These are phyloP conservation scores for Hymenoscyphus fraxineus DNA, from an alignment of 2,329 filamentous ascomycete species.

Conservation along the genomic window DNA sequence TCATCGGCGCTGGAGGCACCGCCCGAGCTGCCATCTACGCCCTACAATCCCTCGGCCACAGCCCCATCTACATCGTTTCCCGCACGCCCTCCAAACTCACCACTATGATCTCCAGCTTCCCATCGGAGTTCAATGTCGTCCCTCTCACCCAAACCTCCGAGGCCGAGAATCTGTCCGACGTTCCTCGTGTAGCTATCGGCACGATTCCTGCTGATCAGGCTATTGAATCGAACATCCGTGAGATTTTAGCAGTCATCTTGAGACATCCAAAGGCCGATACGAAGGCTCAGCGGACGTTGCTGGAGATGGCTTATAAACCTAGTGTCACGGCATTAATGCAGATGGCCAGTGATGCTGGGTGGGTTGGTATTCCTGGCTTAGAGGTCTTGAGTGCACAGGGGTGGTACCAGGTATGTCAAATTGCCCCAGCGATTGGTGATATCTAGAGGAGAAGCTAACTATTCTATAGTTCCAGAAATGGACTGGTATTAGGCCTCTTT, in stretches of 20 bases:
- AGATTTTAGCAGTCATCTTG: slow-evolving; percentile 57
- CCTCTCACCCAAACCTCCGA: slow-evolving; percentile 54
- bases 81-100: slow-evolving; percentile 67
- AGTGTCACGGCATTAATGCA: slow-evolving; percentile 78
- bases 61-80: slow-evolving; percentile 82
- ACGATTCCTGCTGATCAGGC: slow-evolving; percentile 88
- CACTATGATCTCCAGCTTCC: slow-evolving; percentile 68
- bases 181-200: slow-evolving; percentile 73
- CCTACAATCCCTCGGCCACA: slow-evolving; percentile 76
- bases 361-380: slow-evolving; percentile 79
- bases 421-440: slow-evolving; percentile 8
- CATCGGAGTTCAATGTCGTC: slow-evolving; percentile 64
- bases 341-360: slow-evolving; percentile 71
- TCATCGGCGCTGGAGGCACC: slow-evolving; percentile 89
- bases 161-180: slow-evolving; percentile 45
- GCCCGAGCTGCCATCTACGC: slow-evolving; percentile 88
- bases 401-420: slow-evolving; percentile 68
- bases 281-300: slow-evolving; percentile 52
- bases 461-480: slow-evolving; percentile 68
- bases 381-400: slow-evolving; percentile 88
- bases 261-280: slow-evolving; percentile 37
- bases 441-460: slow-evolving; percentile 10
- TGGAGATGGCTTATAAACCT: slow-evolving; percentile 98
- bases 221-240: slow-evolving; percentile 67
- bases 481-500: slow-evolving; percentile 76